Conservation (phyloP, 2,329 filamentous ascomycete genomes). For the Ceratocystiopsis minuta region DNA sequence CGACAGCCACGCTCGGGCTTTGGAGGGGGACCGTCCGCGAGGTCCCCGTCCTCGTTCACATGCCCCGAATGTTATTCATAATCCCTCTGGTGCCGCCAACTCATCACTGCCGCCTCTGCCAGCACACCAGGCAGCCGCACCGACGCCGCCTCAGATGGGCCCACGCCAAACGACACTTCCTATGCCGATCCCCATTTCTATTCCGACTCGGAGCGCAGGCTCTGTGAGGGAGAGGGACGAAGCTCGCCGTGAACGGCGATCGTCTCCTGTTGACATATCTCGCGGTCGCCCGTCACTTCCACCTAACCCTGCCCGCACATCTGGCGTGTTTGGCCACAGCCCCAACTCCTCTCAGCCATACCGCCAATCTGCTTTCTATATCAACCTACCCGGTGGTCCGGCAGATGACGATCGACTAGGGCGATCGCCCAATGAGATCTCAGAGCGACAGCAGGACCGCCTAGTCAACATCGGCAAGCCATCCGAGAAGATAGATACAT, state of each 20-base stretch:
- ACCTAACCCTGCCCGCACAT: constrained; percentile 1
- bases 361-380: constrained; percentile 2
- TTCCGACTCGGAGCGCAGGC: not conserved
- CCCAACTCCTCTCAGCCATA: not conserved
- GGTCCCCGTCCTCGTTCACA: constrained; percentile 12
- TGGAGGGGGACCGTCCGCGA: constrained; percentile 6
- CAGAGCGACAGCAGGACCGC: no score
- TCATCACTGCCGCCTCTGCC: no score
- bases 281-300: constrained; percentile 1
- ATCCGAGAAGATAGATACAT: constrained; percentile 3
- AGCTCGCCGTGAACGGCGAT: constrained; percentile 1
- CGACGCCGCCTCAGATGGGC: no score
- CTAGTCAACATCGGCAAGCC: no score
- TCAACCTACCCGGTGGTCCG: constrained; percentile 1
- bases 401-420: not conserved
- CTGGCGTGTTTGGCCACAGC: constrained; percentile 1
- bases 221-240: not conserved
- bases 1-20: constrained; percentile 6
- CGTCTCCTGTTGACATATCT: constrained; percentile 2
- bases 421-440: not conserved
- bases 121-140: no score
- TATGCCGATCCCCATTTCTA: not conserved
- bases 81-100: not conserved
- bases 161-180: constrained; percentile 1
- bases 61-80: constrained; percentile 13